A percentile compares a stretch with the other conserved stretches of the same genome.
Conservation (phyloP, 805 yeast genomes). For the Schwanniomyces polymorphus region DNA sequence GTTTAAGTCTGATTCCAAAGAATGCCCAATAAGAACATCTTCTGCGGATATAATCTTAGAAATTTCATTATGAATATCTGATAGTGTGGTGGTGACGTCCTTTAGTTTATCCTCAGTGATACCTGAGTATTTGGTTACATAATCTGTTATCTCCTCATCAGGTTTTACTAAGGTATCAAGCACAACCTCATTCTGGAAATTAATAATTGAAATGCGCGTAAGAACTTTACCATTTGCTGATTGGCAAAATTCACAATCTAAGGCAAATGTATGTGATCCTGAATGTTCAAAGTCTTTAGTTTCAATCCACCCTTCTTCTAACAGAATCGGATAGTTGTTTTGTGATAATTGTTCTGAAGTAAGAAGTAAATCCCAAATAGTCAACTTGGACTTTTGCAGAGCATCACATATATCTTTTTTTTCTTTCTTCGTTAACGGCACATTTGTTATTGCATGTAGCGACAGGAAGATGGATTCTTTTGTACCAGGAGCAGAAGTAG, state of each 20-base stretch:
- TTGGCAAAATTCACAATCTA: slow-evolving; percentile 94
- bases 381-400: slow-evolving; percentile 35
- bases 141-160: slow-evolving; percentile 68
- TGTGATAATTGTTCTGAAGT: slow-evolving; percentile 46
- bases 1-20: slow-evolving; percentile 77
- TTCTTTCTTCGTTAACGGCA: slow-evolving; percentile 60
- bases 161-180: slow-evolving; percentile 83
- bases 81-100: slow-evolving; percentile 60
- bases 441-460: slow-evolving; percentile 52
- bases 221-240: slow-evolving; percentile 62
- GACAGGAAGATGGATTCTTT: slow-evolving; percentile 55
- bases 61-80: slow-evolving; percentile 66
- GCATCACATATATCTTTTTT: slow-evolving; percentile 37
- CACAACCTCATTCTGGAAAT: slow-evolving; percentile 58
- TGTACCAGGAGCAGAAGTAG: slow-evolving; percentile 66
- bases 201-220: slow-evolving; percentile 75
- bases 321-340: slow-evolving; percentile 63
- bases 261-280: slow-evolving; percentile 66
- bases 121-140: slow-evolving; percentile 83
- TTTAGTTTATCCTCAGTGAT: slow-evolving; percentile 69
- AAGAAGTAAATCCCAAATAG: slow-evolving; percentile 55
- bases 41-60: slow-evolving; percentile 44
- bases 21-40: slow-evolving; percentile 85
- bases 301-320: slow-evolving; percentile 13
- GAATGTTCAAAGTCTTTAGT: slow-evolving; percentile 55